A percentile compares a stretch with the other conserved stretches of the same genome.
Evolutionary conservation across 306 rosid species (phyloP).

Genomic region (Dicorynia guianensis): DNA sequence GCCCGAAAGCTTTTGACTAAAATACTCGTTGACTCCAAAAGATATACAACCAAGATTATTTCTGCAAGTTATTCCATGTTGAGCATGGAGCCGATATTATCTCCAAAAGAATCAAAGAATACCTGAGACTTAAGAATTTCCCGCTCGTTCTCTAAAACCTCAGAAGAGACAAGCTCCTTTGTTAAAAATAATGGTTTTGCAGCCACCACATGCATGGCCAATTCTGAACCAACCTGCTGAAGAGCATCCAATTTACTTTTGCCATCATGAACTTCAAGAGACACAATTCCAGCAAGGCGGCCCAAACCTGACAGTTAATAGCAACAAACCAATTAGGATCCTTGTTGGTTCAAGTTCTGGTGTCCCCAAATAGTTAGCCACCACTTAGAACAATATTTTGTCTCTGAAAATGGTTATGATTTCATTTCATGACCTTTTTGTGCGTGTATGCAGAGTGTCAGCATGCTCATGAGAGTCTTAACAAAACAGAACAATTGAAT

Average conservation of each 20-base stretch:
- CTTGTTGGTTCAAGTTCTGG: slow-evolving; percentile 7
- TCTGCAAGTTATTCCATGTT: background rate
- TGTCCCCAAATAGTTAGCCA: background rate
- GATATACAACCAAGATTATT: background rate
- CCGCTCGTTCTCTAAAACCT: slow-evolving; percentile 72
- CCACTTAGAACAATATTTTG: background rate
- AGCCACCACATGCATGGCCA: slow-evolving; percentile 97
- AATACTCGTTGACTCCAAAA: too few relatives aligned
- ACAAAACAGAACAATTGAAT: slow-evolving; percentile 8
- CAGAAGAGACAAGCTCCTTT: slow-evolving; percentile 83
- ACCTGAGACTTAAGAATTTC: slow-evolving; percentile 97
- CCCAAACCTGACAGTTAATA: slow-evolving; percentile 70
- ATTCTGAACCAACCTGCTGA: slow-evolving; percentile 82
- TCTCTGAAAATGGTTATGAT: slow-evolving; percentile 5
- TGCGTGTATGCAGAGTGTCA: too few relatives aligned
- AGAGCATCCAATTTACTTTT: slow-evolving; percentile 64
- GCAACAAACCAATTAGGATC: slow-evolving; percentile 21
- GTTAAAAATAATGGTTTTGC: slow-evolving; percentile 88
- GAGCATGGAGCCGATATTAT: slow-evolving; percentile 2
- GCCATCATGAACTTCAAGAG: slow-evolving; percentile 77
- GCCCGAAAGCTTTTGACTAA: background rate
- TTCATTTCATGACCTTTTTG: background rate
- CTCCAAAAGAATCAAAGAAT: slow-evolving; percentile 30
- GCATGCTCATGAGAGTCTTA: background rate
- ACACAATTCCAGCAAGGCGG: slow-evolving; percentile 90